phyloP scores from a whole-genome alignment of 495 filamentous ascomycete species.

The Annulohypoxylon nitens region DNA sequence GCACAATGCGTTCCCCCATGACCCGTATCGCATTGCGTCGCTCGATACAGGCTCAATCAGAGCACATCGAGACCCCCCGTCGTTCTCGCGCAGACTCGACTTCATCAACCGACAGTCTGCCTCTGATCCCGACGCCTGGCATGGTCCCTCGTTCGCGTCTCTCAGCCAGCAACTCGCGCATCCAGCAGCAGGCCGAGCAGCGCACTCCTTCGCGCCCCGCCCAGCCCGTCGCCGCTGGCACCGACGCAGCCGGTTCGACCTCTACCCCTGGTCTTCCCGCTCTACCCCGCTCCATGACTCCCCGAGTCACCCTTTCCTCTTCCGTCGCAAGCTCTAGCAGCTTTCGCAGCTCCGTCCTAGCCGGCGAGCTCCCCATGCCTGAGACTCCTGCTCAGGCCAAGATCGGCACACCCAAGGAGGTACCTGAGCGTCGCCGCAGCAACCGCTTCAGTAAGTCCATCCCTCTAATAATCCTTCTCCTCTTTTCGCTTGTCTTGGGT shows the following conservation, averaged over 20 bases:
- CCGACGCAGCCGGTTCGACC: background rate
- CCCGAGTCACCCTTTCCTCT: background rate
- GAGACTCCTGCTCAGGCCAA: background rate
- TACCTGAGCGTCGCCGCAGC: conserved; percentile 14
- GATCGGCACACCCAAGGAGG: background rate
- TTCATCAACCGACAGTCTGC: background rate
- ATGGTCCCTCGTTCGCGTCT: background rate
- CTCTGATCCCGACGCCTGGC: background rate
- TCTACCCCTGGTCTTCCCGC: background rate
- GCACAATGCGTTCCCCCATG: background rate
- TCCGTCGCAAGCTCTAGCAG: background rate
- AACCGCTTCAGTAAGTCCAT: background rate
- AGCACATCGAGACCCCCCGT: background rate
- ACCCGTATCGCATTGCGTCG: background rate
- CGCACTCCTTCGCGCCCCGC: background rate
- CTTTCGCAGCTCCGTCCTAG: conserved; percentile 13
- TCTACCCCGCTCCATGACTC: background rate
- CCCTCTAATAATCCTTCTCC: background rate
- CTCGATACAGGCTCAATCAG: background rate
- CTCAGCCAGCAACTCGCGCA: background rate
- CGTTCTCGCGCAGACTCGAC: background rate
- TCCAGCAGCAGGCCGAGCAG: background rate
- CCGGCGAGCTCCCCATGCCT: background rate
- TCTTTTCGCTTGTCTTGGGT: background rate
- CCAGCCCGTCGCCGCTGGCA: background rate